Base-by-base conservation (phyloP, 352 stramenopile genomes). In the Blastocystis sp. region DNA sequence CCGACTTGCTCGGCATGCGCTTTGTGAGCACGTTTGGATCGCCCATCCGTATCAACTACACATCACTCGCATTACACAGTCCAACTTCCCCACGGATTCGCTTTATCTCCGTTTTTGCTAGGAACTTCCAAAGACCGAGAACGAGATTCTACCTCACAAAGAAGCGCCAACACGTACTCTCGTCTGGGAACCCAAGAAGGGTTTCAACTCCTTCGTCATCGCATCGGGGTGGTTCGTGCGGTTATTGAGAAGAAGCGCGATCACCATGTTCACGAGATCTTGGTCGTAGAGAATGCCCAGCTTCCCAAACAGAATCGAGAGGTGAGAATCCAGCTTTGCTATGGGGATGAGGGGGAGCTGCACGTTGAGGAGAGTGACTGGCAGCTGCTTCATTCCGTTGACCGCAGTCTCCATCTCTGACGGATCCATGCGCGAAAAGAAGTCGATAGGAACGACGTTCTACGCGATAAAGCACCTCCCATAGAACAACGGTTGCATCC, bases 231-330 rank as follows among this genome's bases (percentile, higher is more conserved):
- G 74, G 37, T 19, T 59, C 16, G 74, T 85, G 55, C 51, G 33
- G 9, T 26, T 66, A 39, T 67, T 85, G 4, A 85, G 33, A 19
- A 85, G 59, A 35, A 85, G 26, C 26, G 41, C 55, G 37, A 85
- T 85, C 21, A 69, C 74, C 74, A 85, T 67, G 37, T 85, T 85
- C 24, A 85, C 51, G 41, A 85, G 74, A 85, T 85, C 74, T 29
- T 85, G 74, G 41, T 85, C 74, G 16, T 85, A 26, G 3, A 85
- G 61, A 69, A 85, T 51, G 26, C 31, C n/a, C 19, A 85, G 61
- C 37, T 39, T 66, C 9, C 50, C 51, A 50, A 85, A 85, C 13
- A 85, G 74, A 1, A 59, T 85, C 1, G 74, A 85, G 26, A 85
- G 35, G 31, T 85, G 74, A 1, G 26, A 41, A 29, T 85, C 74